Evolutionary conservation across 257 asterid genomes (phyloP), one percentile per base, ranked within the genome.

Genomic region (Euphrasia confusa): DNA sequence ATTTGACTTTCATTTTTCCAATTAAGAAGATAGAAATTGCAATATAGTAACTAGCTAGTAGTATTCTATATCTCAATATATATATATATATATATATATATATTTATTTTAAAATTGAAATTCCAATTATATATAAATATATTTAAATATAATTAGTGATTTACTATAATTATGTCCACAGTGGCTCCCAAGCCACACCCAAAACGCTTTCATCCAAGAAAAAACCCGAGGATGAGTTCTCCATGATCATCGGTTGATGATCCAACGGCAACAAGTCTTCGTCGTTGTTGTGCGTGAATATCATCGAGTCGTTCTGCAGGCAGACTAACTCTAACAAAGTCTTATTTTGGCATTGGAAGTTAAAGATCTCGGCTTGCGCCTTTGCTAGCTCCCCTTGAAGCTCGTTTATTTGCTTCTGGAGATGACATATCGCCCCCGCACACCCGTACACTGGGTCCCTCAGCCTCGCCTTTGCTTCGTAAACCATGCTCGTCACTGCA

Each of bases 401-500:
- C 54, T 76, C 77, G 26, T 66, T 60, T 9, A 81, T 78, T 62
- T 81, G 84, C 53, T 71, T 78, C 61, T 81, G 87, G 4, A 81
- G 84, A 64, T 73, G 80, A 60, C 77, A 78, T 15, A 81, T 78
- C 9, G 82, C 67, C 5, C 87, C 87, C 0, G 87, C 78, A 10
- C 87, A 81, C 28, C 87, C 87, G 28, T 81, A 78, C 6, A 81
- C 77, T 0, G 87, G 87, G 42, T 81, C 84, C 67, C 87, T 69
- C 18, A 81, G 75, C 75, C 87, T 48, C 0, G 87, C 84, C 10
- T 75, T 78, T 2, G 87, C 87, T 39, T 81, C 87, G 5, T 81
- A 81, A 10, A 81, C 87, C 84, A 81, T 81, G 76, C 84, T 78
- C 61, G 59, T 81, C 52, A 81, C 87, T 0, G 87, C 87, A 64